Evolutionary conservation across 2,329 filamentous ascomycete species (phyloP), one percentile per base, ranked within the genome.

Genomic region (Fusarium duplospermum): DNA sequence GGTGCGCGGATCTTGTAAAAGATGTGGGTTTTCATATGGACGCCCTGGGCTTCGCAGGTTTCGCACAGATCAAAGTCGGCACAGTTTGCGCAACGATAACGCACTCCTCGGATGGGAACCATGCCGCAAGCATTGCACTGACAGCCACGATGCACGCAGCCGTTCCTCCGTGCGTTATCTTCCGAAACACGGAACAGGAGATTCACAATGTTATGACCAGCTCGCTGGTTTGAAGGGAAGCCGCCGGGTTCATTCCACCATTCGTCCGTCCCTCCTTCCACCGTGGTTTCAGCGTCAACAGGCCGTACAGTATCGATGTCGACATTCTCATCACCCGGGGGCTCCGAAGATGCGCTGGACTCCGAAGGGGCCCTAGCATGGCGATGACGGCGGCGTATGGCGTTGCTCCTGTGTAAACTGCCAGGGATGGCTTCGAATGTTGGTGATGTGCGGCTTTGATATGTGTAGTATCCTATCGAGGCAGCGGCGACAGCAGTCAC

Each of bases 1-100:
- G 96, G 96, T 13, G 98, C 92, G 64, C 92, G 92, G 79, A 99
- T 93, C 82, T 98, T 98, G 87, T 97, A 97, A 83, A 99, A 98
- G 54, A 98, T 90, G 82, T 99, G 96, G 2, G 95, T 98, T 82
- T 96, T 97, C 79, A 89, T 91, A 80, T 98, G 96, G 2, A 92
- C 84, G 24, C 90, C 90, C 76, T 92, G 90, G 6, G 93, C 90
- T 84, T 99, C 96, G 84, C 96, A 99, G 9, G 92, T 92, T 80
- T 98, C 95, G 85, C 96, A 99, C 3, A 99, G 90, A 81, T 99
- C 96, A 80, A 95, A 98, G 83, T 99, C 96, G 74, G 94, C 91
- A 81, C 96, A 99, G 84, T 99, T 98, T 77, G 95, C 92, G 83
- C 96, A 99, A 69, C 95, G 93, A 85, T 97, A 99, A 66, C 96